Evolutionary conservation across 148 eudicot species (phyloP).

Genomic region (Spergularia marina): DNA sequence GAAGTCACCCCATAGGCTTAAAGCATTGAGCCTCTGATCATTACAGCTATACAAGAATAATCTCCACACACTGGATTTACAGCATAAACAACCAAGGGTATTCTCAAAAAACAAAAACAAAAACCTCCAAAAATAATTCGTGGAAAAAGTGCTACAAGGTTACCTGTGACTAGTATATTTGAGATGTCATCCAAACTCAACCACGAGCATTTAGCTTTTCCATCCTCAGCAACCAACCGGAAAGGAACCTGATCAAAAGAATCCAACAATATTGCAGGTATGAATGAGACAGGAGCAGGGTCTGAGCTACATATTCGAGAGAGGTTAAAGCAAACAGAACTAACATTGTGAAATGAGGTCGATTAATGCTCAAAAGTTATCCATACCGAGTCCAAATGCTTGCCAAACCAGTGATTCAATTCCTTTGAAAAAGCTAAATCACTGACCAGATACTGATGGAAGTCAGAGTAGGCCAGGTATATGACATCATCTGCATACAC

Average conservation of each 20-base stretch:
- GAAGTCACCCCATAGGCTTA: neutral
- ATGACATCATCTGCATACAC: slow-evolving; percentile 72
- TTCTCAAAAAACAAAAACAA: neutral
- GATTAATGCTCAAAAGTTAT: slow-evolving; percentile 3
- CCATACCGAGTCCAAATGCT: slow-evolving; percentile 92
- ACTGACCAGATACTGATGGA: slow-evolving; percentile 69
- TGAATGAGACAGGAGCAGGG: slow-evolving; percentile 1
- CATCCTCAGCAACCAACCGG: slow-evolving; percentile 94
- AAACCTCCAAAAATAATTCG: neutral
- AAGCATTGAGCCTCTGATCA: neutral
- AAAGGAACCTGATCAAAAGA: slow-evolving; percentile 68
- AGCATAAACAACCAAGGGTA: neutral
- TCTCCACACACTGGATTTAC: neutral
- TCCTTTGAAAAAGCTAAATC: slow-evolving; percentile 84
- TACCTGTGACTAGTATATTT: slow-evolving; percentile 75
- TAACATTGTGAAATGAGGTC: neutral
- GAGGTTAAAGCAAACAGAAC: neutral
- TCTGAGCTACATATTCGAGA: neutral
- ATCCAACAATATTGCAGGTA: slow-evolving; percentile 14
- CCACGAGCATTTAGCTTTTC: slow-evolving; percentile 91
- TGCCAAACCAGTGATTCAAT: slow-evolving; percentile 87
- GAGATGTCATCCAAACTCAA: slow-evolving; percentile 80
- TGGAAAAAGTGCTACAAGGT: slow-evolving; percentile 2
- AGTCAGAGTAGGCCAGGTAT: slow-evolving; percentile 87
- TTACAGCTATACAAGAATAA: neutral